phyloP scores from a whole-genome alignment of 2,329 filamentous ascomycete species.

The Aschersonia sp. region DNA sequence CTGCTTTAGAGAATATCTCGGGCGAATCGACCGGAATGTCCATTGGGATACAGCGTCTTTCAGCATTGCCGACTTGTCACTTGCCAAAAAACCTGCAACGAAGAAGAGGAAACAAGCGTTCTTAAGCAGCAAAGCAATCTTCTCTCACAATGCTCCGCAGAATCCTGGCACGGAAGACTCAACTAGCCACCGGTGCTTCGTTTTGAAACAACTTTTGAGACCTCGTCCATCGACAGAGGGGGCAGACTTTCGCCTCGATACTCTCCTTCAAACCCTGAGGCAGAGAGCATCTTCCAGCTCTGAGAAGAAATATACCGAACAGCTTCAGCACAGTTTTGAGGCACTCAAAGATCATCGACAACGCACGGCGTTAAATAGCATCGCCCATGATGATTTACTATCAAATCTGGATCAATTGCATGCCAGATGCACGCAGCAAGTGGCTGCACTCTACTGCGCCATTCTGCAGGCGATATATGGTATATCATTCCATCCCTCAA shows the following conservation, averaged over 20 bases:
- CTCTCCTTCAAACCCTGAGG: background rate
- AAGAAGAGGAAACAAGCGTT: background rate
- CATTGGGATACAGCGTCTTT: background rate
- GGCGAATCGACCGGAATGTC: background rate
- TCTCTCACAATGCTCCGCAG: background rate
- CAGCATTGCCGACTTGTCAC: background rate
- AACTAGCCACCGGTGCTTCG: background rate
- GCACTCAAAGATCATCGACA: background rate
- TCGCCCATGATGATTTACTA: background rate
- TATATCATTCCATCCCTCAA: background rate
- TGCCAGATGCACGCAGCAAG: background rate
- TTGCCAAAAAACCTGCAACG: background rate
- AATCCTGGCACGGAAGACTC: background rate
- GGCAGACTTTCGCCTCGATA: background rate
- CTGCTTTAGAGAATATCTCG: background rate
- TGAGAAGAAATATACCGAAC: background rate
- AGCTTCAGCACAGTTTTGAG: background rate
- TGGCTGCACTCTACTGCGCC: background rate
- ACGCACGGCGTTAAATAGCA: background rate
- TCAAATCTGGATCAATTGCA: background rate
- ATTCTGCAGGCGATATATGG: background rate
- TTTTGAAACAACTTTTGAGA: background rate
- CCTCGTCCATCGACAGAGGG: background rate
- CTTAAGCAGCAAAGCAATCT: background rate
- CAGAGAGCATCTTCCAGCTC: background rate